A percentile compares a stretch with the other conserved stretches of the same genome.
These are phyloP conservation scores for Leishmania arabica DNA, from an alignment of 208 protist species.

Conservation along the genomic window DNA sequence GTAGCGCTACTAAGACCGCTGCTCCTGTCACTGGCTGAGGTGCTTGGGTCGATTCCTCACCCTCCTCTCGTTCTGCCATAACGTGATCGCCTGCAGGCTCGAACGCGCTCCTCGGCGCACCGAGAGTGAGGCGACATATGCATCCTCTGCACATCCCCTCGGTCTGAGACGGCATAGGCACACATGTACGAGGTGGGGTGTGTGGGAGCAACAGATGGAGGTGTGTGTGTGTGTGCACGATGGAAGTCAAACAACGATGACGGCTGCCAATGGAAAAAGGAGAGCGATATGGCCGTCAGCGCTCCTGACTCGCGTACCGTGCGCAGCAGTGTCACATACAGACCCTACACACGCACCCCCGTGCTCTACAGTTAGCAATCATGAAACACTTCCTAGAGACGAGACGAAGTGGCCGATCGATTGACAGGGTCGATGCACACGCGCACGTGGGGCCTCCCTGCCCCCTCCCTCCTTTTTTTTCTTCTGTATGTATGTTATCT, in stretches of 20 bases:
- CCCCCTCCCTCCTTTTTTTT: too few relatives aligned
- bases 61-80: neutral
- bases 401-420: neutral
- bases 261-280: neutral
- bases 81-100: neutral
- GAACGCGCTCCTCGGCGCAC: neutral
- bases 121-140: neutral
- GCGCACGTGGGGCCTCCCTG: neutral
- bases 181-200: neutral
- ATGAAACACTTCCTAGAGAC: neutral
- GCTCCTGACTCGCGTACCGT: neutral
- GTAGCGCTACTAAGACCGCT: neutral
- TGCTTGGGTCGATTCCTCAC: neutral
- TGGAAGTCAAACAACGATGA: neutral
- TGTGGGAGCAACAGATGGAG: neutral
- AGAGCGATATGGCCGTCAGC: neutral
- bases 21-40: neutral
- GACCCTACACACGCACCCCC: neutral
- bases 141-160: neutral
- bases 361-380: neutral
- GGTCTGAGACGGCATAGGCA: neutral
- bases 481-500: neutral
- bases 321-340: neutral
- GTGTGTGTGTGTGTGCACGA: neutral
- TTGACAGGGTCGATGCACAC: neutral